Evolutionary conservation across 176 grass and related monocot species (phyloP).

Genomic region (Oryza australiensis): DNA sequence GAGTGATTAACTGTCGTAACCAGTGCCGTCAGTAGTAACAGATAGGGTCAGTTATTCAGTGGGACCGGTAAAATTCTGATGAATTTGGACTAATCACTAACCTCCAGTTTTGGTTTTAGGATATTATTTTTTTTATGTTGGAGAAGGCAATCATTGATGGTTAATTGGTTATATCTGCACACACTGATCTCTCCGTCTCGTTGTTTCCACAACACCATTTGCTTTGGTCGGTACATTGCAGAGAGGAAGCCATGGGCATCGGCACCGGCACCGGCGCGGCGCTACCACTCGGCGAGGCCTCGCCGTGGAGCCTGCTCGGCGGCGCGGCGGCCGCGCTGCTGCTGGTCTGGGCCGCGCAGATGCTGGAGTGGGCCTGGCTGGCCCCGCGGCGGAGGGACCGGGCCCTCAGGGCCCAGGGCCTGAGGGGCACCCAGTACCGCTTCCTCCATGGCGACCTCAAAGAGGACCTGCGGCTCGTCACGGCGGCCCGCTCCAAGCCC

Average conservation of each 20-base stretch:
- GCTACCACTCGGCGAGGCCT: conserved; percentile 1
- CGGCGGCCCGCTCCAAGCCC: conserved; percentile 42
- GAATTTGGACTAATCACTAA: background rate
- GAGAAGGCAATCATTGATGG: background rate
- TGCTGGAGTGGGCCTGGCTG: conserved; percentile 41
- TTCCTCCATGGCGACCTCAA: conserved; percentile 51
- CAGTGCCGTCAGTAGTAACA: too few species aligned
- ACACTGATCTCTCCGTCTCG: background rate
- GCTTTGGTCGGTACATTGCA: background rate
- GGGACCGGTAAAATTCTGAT: background rate
- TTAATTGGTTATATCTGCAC: too few species aligned
- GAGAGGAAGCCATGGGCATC: conserved; percentile 5
- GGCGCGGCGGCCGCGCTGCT: background rate
- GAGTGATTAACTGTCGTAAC: too few species aligned
- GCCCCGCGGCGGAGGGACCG: conserved; percentile 35
- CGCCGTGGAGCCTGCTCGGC: conserved; percentile 32
- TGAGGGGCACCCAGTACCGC: conserved; percentile 54
- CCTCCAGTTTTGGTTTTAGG: background rate
- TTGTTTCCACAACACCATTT: background rate
- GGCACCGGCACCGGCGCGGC: background rate
- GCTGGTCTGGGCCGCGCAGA: conserved; percentile 10
- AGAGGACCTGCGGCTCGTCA: conserved; percentile 32
- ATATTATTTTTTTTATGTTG: too few species aligned
- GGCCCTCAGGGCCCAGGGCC: conserved; percentile 53
- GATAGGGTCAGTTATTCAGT: too few species aligned